Percentiles rank a stretch among this genome's conserved stretches.
Conservation (phyloP, 495 filamentous ascomycete species). For the Penicillium odoratum region DNA sequence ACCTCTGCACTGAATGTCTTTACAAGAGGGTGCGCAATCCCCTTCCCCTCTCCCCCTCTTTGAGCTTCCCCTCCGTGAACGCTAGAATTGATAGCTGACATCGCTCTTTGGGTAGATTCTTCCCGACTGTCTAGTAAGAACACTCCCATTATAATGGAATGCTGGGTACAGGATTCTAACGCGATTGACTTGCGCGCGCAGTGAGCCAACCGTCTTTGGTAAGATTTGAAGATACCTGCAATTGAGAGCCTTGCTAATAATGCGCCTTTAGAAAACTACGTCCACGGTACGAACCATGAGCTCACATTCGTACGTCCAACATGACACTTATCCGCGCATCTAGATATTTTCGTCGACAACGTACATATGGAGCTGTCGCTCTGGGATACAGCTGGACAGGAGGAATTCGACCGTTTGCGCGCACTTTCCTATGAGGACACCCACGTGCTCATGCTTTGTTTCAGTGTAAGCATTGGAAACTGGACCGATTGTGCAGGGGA, state of each 20-base stretch:
- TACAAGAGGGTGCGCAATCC: constrained; percentile 77
- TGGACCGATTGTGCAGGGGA: background rate
- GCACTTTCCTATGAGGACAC: constrained; percentile 97
- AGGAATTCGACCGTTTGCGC: constrained; percentile 97
- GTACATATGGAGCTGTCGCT: constrained; percentile 94
- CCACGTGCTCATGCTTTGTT: constrained; percentile 97
- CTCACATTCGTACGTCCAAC: background rate
- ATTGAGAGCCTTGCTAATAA: constrained; percentile 29
- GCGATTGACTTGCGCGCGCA: constrained; percentile 24
- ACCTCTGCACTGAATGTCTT: constrained; percentile 97
- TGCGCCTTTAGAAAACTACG: constrained; percentile 77
- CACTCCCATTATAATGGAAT: background rate
- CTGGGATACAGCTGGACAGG: constrained; percentile 98
- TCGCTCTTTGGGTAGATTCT: constrained; percentile 61
- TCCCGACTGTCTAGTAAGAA: constrained; percentile 91
- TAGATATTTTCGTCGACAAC: constrained; percentile 97
- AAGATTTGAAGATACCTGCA: constrained; percentile 23
- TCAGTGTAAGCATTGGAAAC: constrained; percentile 57
- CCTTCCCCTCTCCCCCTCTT: constrained; percentile 14
- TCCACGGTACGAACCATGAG: constrained; percentile 69
- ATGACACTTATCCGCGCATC: constrained; percentile 19
- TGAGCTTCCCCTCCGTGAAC: constrained; percentile 6
- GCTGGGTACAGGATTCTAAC: constrained; percentile 27
- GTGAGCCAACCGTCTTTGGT: constrained; percentile 95
- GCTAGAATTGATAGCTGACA: constrained; percentile 22